A percentile compares a stretch with the other conserved stretches of the same genome.
These are phyloP conservation scores for Irpex lacteus DNA, from an alignment of 1,284 basidiomycete genomes.

Conservation along the genomic window DNA sequence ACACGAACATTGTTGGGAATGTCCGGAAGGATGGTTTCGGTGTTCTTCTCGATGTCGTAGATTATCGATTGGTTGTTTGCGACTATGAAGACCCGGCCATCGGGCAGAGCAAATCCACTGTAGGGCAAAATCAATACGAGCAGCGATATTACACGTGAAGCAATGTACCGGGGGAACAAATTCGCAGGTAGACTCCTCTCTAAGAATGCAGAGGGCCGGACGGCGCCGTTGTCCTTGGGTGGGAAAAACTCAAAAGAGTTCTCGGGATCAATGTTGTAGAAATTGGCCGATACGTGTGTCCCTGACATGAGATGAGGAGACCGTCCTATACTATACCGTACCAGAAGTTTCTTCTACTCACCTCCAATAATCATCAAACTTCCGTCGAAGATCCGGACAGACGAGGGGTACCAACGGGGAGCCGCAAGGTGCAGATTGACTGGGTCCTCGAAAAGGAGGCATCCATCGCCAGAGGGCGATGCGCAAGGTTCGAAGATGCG, in stretches of 20 bases:
- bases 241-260: conserved; percentile 53
- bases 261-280: conserved; percentile 19
- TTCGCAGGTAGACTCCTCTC: conserved; percentile 23
- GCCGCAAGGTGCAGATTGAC: conserved; percentile 34
- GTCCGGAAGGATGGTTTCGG: conserved; percentile 39
- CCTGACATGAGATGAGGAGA: background rate
- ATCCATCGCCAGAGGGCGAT: conserved; percentile 34
- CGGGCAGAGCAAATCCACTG: conserved; percentile 24
- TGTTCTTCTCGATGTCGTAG: conserved; percentile 29
- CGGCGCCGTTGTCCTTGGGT: conserved; percentile 43
- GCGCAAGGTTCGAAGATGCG: conserved; percentile 38
- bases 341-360: conserved; percentile 22
- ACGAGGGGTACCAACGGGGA: conserved; percentile 43
- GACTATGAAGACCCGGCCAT: conserved; percentile 43
- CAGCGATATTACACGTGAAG: background rate
- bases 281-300: conserved; percentile 21
- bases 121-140: background rate
- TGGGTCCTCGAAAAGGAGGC: conserved; percentile 40
- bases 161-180: conserved; percentile 25
- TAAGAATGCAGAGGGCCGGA: conserved; percentile 47
- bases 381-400: conserved; percentile 41
- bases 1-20: conserved; percentile 49
- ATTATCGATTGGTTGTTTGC: conserved; percentile 41
- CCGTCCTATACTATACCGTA: no score
- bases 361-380: conserved; percentile 41